Evolutionary conservation across 2,329 filamentous ascomycete genomes (phyloP), one percentile per base, ranked within the genome.

Genomic region (Pseudogymnoascus sp.): DNA sequence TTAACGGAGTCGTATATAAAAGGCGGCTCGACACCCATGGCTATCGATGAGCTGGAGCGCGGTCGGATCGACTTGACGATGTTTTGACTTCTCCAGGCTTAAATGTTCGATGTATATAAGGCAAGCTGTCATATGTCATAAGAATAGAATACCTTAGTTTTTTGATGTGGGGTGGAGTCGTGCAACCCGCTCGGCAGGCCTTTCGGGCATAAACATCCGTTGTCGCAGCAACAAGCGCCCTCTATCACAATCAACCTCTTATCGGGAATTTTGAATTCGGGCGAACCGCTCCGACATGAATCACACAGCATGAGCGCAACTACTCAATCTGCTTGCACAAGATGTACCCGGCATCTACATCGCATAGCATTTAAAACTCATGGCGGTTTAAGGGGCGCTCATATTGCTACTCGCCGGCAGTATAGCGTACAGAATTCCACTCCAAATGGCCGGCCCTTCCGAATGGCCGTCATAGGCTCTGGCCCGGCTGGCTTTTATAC

Each of bases 401-500:
- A 31, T 12, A 21, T 60, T 60, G 29, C 25, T 60, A 33, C 36
- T 39, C 60, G 60, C 27, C 64, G 68, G 65, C 31, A 59, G 62
- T 71, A 72, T 65, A 67, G 66, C 29, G 62, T 62, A 29, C 68
- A 67, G 64, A 64, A 62, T 58, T 62, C 63, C 33, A 58, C 64
- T 59, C 64, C 69, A 36, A 65, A 72, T 72, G 69, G 61, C 63
- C 76, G 80, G 58, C 83, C 85, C 2, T 85, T 93, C 69, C 88
- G 90, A 58, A 81, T 97, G 74, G 94, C 93, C 64, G 83, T 97
- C 65, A 84, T 97, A 68, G 94, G 93, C 60, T 97, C 94, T 29
- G 94, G 94, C 0, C 94, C 94, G 1, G 94, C 94, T 10, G 94
- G 94, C 2, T 99, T 97, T 78, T 99, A 99, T 73, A 90, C 93